Base-by-base conservation (phyloP, 768 basidiomycete species). In the Tylopilus subfusipes region DNA sequence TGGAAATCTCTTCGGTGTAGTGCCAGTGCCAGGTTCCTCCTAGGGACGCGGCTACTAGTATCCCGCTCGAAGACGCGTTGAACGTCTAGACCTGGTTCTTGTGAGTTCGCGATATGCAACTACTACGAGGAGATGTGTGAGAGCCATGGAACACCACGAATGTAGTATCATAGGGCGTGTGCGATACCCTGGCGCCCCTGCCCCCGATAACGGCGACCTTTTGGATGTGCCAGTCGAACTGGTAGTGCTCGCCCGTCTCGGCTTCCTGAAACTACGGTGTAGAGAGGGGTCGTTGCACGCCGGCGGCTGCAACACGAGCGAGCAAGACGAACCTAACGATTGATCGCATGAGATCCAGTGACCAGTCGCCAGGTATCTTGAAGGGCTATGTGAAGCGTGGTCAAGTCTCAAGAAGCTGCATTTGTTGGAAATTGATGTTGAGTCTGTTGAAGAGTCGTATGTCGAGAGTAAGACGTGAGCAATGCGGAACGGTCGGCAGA, bases 21-120 rank as follows among this genome's bases (percentile, higher is more conserved):
- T 63, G 55, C 54, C 61, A 63, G 39, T 40, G 55, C 54, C 61
- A 63, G 39, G 36, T 53, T 1, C 61, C 55, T 3, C 55, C 58
- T 0, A n/a, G 61, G 61, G 3, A 53, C 52, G 19, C 31, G n/a
- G n/a, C n/a, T n/a, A n/a, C n/a, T n/a, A n/a, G n/a, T 52, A 42
- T 55, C 57, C 4, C 60, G 52, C 36, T 63, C 62, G 8, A 63
- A 63, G 10, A 63, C 16, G 16, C 61, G 57, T n/a, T n/a, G n/a
- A 10, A 59, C 61, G 5, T 63, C 40, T 7, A 63, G 29, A 18
- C 62, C 62, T 0, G 40, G 61, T 34, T 59, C 52, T 7, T n/a
- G 53, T 51, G 48, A 63, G 45, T 22, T 62, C 54, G 4, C 34
- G 51, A 22, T 53, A 62, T 25, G 61, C 54, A 11, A 7, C 47